Base-by-base conservation (phyloP, 2,329 filamentous ascomycete genomes). In the Penicillium expansum region DNA sequence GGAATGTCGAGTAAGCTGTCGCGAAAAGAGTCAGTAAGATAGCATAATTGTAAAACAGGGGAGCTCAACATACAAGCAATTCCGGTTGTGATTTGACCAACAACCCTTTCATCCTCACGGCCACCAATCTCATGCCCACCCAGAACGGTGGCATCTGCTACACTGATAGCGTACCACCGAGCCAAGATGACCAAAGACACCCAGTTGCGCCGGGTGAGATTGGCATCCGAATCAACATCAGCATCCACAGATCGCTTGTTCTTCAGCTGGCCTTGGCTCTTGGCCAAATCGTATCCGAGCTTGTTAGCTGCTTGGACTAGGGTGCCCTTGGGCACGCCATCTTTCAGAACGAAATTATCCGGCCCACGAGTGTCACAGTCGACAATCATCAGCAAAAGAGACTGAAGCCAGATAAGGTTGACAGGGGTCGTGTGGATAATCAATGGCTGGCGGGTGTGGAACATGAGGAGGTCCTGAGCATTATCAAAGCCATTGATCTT, bases 371-470 rank as follows among this genome's bases (percentile, higher is more conserved):
- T 65, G 45, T 77, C 76, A 54, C 74, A 74, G 42, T 79, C 76
- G 11, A 78, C 68, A 18, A 76, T 70, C 70, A 78, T 72, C 20
- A 78, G 62, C 9, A 74, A 65, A 48, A 77, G 64, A 32, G 70
- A 71, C 58, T 78, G 76, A n/a, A 77, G 67, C 65, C 72, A 75
- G 22, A 78, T 63, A 27, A 78, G 52, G 56, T 77, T 78, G 35
- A 71, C 67, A 1, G 72, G 64, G 3, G 68, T 67, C 8, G 70
- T 63, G 16, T 74, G 71, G 27, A 71, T 62, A 27, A 71, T 62
- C 18, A 71, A 67, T 18, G 71, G 69, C 49, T 76, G 74, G 10
- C 74, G 72, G 22, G 73, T 72, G 54, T 74, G 70, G 39, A 71
- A 71, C 33, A 74, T 60, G n/a, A 77, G 56, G 33, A 74, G 61